These are phyloP conservation scores for Furcasterigmium sp. DNA, from an alignment of 2,329 filamentous ascomycete species.

Conservation along the genomic window DNA sequence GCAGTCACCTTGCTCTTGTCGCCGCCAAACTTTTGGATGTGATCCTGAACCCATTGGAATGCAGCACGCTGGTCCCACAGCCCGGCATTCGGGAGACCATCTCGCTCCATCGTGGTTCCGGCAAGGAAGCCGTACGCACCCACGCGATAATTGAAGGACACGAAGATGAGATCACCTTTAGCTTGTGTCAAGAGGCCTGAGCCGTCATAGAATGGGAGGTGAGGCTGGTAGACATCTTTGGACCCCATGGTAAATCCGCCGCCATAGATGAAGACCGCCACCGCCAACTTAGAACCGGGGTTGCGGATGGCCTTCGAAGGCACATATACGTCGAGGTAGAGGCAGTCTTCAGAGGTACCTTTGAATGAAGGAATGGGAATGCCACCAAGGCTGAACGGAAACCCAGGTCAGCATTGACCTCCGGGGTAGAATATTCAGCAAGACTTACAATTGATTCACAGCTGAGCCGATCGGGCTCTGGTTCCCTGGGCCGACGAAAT, in stretches of 20 bases:
- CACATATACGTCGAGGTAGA: conserved; percentile 44
- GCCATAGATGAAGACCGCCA: conserved; percentile 40
- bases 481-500: conserved; percentile 25
- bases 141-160: conserved; percentile 42
- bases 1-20: conserved; percentile 39
- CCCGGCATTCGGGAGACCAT: conserved; percentile 36
- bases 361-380: conserved; percentile 24
- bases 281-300: conserved; percentile 30
- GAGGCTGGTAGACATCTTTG: conserved; percentile 28
- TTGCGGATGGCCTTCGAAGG: conserved; percentile 33
- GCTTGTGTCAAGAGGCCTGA: conserved; percentile 26
- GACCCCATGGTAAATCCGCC: conserved; percentile 37
- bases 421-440: neutral
- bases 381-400: conserved; percentile 22
- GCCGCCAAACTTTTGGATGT: conserved; percentile 41
- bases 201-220: conserved; percentile 31
- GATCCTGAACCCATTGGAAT: conserved; percentile 42
- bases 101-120: conserved; percentile 34
- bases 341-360: conserved; percentile 35
- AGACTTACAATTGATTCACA: conserved; percentile 25
- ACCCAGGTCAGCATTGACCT: neutral
- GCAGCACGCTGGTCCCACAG: conserved; percentile 37
- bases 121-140: conserved; percentile 43
- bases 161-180: conserved; percentile 35
- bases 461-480: conserved; percentile 23